phyloP scores from a whole-genome alignment of 352 stramenopile genomes.

The Phytophthora parvispora region DNA sequence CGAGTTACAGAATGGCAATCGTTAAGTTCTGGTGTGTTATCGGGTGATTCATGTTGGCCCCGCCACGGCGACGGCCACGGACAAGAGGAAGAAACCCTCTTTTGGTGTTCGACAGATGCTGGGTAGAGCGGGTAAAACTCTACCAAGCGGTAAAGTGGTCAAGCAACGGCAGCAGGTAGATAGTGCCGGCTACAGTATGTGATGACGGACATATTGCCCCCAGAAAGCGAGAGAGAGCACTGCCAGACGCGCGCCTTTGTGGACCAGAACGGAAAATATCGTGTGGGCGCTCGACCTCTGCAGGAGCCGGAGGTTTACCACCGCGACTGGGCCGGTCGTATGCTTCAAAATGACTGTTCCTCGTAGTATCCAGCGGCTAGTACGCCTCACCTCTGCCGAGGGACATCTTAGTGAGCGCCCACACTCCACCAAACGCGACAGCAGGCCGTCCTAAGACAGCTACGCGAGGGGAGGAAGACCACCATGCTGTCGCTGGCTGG shows the following conservation, averaged over 20 bases:
- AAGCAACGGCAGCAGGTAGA: slow-evolving; percentile 1
- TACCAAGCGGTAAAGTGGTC: slow-evolving; percentile 12
- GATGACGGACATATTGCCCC: background rate
- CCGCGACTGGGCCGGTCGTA: slow-evolving; percentile 15
- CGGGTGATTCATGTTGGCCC: background rate
- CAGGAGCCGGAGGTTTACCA: slow-evolving; percentile 25
- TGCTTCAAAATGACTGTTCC: slow-evolving; percentile 6
- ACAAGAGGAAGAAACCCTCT: slow-evolving; percentile 16
- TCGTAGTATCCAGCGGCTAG: slow-evolving; percentile 13
- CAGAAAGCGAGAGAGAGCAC: slow-evolving; percentile 1
- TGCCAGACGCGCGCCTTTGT: slow-evolving; percentile 19
- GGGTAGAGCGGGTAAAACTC: background rate
- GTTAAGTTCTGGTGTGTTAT: slow-evolving; percentile 2
- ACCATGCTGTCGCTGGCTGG: background rate
- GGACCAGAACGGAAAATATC: slow-evolving; percentile 25
- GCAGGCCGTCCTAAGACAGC: slow-evolving; percentile 8
- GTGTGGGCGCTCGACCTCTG: slow-evolving; percentile 11
- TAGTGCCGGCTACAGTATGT: background rate
- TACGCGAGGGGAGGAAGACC: background rate
- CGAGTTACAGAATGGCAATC: slow-evolving; percentile 25
- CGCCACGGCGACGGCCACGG: background rate
- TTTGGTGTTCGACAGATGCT: slow-evolving; percentile 35
- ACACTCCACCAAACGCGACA: slow-evolving; percentile 1
- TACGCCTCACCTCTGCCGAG: slow-evolving; percentile 19
- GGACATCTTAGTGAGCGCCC: slow-evolving; percentile 17